phyloP scores from a whole-genome alignment of 176 grass and related monocot genomes.

The Aegilops longissima region DNA sequence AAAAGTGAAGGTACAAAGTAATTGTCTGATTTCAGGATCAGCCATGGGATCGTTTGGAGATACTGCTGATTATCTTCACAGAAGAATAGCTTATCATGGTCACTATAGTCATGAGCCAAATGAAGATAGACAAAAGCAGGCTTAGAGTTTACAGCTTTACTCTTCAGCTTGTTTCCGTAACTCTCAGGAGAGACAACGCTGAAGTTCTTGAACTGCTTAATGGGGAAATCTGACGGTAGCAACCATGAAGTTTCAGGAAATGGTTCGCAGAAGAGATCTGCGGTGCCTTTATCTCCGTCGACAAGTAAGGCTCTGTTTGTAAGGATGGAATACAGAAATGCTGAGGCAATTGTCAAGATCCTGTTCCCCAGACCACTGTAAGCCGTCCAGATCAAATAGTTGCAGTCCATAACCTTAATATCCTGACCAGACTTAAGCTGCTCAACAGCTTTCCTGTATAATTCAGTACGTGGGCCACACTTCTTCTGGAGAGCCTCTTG shows the following conservation, averaged over 20 bases:
- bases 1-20: constrained; percentile 71
- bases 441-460: constrained; percentile 48
- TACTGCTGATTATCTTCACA: constrained; percentile 58
- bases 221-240: constrained; percentile 51
- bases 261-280: constrained; percentile 74
- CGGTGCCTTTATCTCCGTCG: constrained; percentile 31
- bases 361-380: constrained; percentile 69
- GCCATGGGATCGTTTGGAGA: constrained; percentile 53
- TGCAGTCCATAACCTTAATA: constrained; percentile 39
- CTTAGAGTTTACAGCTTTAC: neutral
- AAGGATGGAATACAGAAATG: constrained; percentile 67
- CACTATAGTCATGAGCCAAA: constrained; percentile 53
- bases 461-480: constrained; percentile 55
- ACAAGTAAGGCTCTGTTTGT: constrained; percentile 66
- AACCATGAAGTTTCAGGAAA: constrained; percentile 71
- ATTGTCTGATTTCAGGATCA: constrained; percentile 55
- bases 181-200: constrained; percentile 40
- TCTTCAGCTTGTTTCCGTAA: constrained; percentile 54
- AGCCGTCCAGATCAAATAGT: constrained; percentile 62
- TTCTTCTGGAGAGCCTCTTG: constrained; percentile 73
- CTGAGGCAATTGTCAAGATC: constrained; percentile 53
- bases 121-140: constrained; percentile 54
- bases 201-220: constrained; percentile 42
- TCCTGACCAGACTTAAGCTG: constrained; percentile 46
- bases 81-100: constrained; percentile 61